These are phyloP conservation scores for Tuber melanosporum DNA, from an alignment of 495 filamentous ascomycete genomes.

Conservation along the genomic window DNA sequence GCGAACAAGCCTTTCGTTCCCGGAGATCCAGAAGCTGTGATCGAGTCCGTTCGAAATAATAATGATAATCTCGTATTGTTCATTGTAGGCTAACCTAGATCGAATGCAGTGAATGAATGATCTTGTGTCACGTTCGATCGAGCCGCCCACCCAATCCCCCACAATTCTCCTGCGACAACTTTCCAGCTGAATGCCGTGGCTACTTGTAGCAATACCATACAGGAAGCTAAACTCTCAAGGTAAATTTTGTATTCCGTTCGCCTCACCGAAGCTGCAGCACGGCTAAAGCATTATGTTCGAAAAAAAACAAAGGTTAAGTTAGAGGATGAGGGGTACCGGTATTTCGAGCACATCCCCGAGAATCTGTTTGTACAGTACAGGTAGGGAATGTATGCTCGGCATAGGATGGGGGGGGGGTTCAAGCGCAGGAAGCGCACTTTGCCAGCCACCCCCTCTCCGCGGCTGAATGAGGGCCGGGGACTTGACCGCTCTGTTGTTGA, in stretches of 20 bases:
- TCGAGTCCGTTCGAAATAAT: neutral
- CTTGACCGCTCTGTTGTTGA: neutral
- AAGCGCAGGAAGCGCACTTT: neutral
- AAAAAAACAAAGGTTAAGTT: neutral
- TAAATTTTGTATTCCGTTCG: neutral
- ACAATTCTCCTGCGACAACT: neutral
- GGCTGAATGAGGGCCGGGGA: neutral
- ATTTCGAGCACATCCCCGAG: neutral
- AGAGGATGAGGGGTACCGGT: neutral
- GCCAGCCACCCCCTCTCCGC: neutral
- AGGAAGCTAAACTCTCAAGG: neutral
- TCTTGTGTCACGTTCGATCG: neutral
- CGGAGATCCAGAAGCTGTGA: neutral
- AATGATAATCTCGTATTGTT: neutral
- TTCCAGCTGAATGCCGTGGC: neutral
- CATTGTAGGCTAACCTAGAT: neutral
- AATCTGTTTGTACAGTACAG: too few species aligned
- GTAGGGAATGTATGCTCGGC: neutral
- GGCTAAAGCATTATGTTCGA: neutral
- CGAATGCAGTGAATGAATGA: neutral
- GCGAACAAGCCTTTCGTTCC: neutral
- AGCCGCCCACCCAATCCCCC: neutral
- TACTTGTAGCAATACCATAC: neutral
- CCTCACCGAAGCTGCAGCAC: neutral
- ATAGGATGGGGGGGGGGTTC: neutral